Evolutionary conservation across 768 basidiomycete genomes (phyloP).

Genomic region (Holtermanniella nyarrowii): DNA sequence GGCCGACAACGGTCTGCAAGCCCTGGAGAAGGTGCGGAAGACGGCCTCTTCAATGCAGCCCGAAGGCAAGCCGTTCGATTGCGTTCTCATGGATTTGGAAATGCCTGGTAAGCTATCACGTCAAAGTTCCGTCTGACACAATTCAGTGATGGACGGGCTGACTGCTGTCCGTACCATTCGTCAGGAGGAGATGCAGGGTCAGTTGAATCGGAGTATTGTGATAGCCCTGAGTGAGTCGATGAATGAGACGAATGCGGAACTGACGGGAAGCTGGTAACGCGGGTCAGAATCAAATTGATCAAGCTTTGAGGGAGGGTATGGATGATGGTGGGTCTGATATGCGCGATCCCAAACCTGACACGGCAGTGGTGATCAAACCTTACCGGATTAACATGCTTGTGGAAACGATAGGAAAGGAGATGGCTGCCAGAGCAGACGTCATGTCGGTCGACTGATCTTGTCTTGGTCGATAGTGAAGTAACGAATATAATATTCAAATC

Average conservation of each 20-base stretch:
- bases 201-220: constrained; percentile 18
- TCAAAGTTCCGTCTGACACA: neutral
- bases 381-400: constrained; percentile 11
- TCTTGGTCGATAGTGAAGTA: too few species aligned
- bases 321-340: constrained; percentile 22
- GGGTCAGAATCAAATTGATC: constrained; percentile 36
- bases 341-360: neutral
- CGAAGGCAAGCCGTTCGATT: constrained; percentile 25
- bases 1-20: constrained; percentile 34
- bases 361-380: constrained; percentile 30
- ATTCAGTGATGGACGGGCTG: constrained; percentile 40
- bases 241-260: neutral
- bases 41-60: constrained; percentile 2
- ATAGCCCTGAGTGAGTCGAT: constrained; percentile 31
- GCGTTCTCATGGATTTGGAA: constrained; percentile 33
- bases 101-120: constrained; percentile 29
- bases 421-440: too few species aligned
- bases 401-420: too few species aligned
- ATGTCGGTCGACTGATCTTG: too few species aligned
- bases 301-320: constrained; percentile 34
- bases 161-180: constrained; percentile 31
- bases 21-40: constrained; percentile 28
- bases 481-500: too few species aligned
- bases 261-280: constrained; percentile 33
- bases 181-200: constrained; percentile 26